Evolutionary conservation across 495 filamentous ascomycete species (phyloP).

Genomic region (Aspergillus olivimuriae): DNA sequence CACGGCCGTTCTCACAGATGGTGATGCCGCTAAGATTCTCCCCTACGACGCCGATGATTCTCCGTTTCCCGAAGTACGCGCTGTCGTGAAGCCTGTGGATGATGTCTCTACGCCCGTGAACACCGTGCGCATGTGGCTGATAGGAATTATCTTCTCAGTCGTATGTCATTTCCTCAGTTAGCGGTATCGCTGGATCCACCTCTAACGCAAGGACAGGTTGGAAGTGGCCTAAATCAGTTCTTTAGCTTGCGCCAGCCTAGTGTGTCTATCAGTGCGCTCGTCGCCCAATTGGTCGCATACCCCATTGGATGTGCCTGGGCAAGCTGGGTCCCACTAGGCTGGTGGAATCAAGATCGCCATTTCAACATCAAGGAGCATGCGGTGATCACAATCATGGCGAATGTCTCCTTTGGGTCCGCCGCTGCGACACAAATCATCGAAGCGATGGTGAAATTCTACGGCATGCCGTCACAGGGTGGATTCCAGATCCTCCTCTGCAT

Average conservation of each 20-base stretch:
- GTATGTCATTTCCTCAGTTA: slow-evolving; percentile 34
- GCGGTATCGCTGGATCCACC: too few species aligned
- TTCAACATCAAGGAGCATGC: slow-evolving; percentile 81
- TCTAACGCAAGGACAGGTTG: slow-evolving; percentile 32
- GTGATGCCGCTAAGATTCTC: slow-evolving; percentile 31
- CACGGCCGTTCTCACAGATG: slow-evolving; percentile 26
- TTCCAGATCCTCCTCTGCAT: slow-evolving; percentile 65
- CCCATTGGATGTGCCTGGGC: slow-evolving; percentile 59
- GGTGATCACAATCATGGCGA: slow-evolving; percentile 69
- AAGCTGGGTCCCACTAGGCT: slow-evolving; percentile 45
- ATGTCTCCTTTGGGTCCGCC: slow-evolving; percentile 54
- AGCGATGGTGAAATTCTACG: slow-evolving; percentile 61
- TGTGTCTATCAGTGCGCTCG: slow-evolving; percentile 60
- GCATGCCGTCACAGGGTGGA: slow-evolving; percentile 57
- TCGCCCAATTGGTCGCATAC: slow-evolving; percentile 67
- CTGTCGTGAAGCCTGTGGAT: slow-evolving; percentile 46
- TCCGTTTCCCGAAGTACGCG: slow-evolving; percentile 60
- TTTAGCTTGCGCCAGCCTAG: slow-evolving; percentile 56
- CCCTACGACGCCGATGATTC: slow-evolving; percentile 54
- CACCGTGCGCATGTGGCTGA: slow-evolving; percentile 66
- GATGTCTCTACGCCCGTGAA: slow-evolving; percentile 60
- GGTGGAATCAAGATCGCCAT: slow-evolving; percentile 60
- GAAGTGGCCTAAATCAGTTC: slow-evolving; percentile 65
- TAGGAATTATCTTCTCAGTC: slow-evolving; percentile 61
- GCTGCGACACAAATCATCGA: slow-evolving; percentile 66